Conservation (phyloP, 2,329 filamentous ascomycete genomes). For the Chaetomiaceae sp. region DNA sequence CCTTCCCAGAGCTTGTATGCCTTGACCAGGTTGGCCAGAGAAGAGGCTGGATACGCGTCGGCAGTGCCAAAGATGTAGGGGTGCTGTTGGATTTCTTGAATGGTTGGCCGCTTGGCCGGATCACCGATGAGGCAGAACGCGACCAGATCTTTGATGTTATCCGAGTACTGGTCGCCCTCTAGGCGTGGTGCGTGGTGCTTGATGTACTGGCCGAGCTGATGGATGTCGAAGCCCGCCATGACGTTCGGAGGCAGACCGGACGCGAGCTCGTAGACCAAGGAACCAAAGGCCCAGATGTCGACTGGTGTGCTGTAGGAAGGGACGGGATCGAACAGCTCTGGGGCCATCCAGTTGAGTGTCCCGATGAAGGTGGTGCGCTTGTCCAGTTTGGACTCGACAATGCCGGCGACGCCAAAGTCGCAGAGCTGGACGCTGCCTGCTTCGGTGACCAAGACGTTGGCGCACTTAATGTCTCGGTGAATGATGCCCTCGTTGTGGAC, state of each 20-base stretch:
- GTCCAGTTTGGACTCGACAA: constrained; percentile 68
- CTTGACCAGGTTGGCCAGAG: constrained; percentile 61
- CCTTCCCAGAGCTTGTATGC: constrained; percentile 73
- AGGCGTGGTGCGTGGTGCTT: constrained; percentile 62
- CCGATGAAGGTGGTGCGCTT: constrained; percentile 79
- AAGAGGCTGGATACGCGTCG: constrained; percentile 57
- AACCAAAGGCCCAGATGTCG: constrained; percentile 83
- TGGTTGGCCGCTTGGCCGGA: constrained; percentile 62
- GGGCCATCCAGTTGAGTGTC: constrained; percentile 83
- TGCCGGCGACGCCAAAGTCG: constrained; percentile 78
- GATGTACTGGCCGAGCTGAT: constrained; percentile 52
- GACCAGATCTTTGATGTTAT: constrained; percentile 63
- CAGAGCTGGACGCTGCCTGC: constrained; percentile 73
- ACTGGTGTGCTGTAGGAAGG: constrained; percentile 66
- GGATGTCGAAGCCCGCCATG: constrained; percentile 46
- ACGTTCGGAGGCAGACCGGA: constrained; percentile 71
- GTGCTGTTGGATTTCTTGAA: constrained; percentile 65
- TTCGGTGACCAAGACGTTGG: constrained; percentile 76
- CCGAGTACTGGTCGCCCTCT: constrained; percentile 66
- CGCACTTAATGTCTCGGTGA: constrained; percentile 68
- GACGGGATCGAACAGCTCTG: constrained; percentile 64
- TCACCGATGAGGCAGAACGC: constrained; percentile 68
- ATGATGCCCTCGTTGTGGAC: constrained; percentile 65
- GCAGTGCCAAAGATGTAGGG: constrained; percentile 62
- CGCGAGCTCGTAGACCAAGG: constrained; percentile 75